Conservation (phyloP, 2,329 filamentous ascomycete genomes). For the Oidium heveae region DNA sequence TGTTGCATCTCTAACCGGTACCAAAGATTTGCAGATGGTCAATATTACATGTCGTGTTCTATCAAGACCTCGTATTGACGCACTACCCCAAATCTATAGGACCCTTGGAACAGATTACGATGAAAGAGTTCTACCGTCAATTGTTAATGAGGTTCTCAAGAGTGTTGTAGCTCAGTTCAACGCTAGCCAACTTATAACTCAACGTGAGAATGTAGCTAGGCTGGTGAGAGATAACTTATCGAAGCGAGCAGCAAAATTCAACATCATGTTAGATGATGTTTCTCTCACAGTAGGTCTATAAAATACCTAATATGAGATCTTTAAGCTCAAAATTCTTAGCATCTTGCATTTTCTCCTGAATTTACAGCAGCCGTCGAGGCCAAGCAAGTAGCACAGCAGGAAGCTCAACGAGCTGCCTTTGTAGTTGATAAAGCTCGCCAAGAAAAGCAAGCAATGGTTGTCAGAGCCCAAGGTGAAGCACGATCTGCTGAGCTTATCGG, state of each 20-base stretch:
- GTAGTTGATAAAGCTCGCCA: slow-evolving; percentile 96
- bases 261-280: slow-evolving; percentile 92
- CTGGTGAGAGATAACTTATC: slow-evolving; percentile 86
- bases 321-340: slow-evolving; percentile 17
- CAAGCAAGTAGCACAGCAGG: slow-evolving; percentile 61
- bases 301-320: no score
- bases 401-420: slow-evolving; percentile 91
- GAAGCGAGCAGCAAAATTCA: slow-evolving; percentile 77
- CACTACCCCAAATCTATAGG: slow-evolving; percentile 88
- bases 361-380: slow-evolving; percentile 50
- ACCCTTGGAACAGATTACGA: slow-evolving; percentile 92
- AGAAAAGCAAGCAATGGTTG: slow-evolving; percentile 97
- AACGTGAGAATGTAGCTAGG: slow-evolving; percentile 86
- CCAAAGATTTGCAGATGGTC: slow-evolving; percentile 99
- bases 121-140: slow-evolving; percentile 85
- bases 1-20: slow-evolving; percentile 87
- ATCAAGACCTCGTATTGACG: slow-evolving; percentile 64
- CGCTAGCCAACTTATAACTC: slow-evolving; percentile 90
- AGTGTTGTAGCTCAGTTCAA: slow-evolving; percentile 98
- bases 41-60: slow-evolving; percentile 99
- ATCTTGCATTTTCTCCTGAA: slow-evolving; percentile 48
- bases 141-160: slow-evolving; percentile 97
- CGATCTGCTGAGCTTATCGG: slow-evolving; percentile 93
- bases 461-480: slow-evolving; percentile 96
- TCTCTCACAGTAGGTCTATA: slow-evolving; percentile 57